These are phyloP conservation scores for Pseudocercospora crystallina DNA, from an alignment of 2,329 filamentous ascomycete species.

Conservation along the genomic window DNA sequence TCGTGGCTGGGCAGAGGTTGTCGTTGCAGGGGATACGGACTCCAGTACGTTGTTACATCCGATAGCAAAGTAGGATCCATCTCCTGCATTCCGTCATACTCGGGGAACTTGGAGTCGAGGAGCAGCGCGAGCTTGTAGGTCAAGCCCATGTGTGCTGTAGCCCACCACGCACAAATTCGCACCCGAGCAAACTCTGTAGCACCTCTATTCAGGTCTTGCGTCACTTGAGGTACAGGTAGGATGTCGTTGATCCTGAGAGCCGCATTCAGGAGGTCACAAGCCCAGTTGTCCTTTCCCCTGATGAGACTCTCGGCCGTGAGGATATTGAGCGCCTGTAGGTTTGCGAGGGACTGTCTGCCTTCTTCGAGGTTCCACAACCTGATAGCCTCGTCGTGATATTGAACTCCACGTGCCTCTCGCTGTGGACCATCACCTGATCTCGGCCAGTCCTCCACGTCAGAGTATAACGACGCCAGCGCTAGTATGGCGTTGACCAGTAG, in stretches of 20 bases:
- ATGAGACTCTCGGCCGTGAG: slow-evolving; percentile 4
- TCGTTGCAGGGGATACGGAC: slow-evolving; percentile 1
- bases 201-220: background rate
- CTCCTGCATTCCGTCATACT: background rate
- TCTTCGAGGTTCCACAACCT: background rate
- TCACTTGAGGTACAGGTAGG: background rate
- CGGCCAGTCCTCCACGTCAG: background rate
- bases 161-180: slow-evolving; percentile 9
- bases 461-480: slow-evolving; percentile 4
- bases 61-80: slow-evolving; percentile 1
- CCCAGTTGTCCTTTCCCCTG: slow-evolving; percentile 3
- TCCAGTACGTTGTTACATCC: slow-evolving; percentile 1
- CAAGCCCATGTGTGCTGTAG: slow-evolving; percentile 6
- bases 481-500: slow-evolving; percentile 8
- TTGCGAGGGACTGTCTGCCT: background rate
- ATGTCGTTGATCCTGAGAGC: background rate
- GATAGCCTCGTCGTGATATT: slow-evolving; percentile 6
- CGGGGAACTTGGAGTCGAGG: slow-evolving; percentile 1
- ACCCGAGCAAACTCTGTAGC: background rate
- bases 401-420: background rate
- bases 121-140: slow-evolving; percentile 8
- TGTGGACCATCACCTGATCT: background rate
- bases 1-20: slow-evolving; percentile 1
- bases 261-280: background rate
- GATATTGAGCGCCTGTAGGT: slow-evolving; percentile 6